Evolutionary conservation across 2,329 filamentous ascomycete genomes (phyloP).

Genomic region (Alternaria ventricosa): DNA sequence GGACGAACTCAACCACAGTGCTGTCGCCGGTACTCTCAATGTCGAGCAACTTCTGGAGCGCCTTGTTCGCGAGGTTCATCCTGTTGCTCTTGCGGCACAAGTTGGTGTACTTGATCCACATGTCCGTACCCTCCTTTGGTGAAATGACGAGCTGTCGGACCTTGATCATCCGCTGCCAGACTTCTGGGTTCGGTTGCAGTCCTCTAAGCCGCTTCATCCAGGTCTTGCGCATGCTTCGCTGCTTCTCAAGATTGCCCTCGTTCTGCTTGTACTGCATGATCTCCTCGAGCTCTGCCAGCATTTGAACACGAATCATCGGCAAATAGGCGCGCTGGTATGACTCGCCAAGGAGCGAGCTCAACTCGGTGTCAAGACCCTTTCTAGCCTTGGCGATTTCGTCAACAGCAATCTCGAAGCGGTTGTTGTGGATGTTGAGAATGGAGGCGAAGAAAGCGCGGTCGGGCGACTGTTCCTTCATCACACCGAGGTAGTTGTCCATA

Average conservation of each 20-base stretch:
- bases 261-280: constrained; percentile 98
- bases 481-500: constrained; percentile 96
- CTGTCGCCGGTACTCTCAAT: constrained; percentile 41
- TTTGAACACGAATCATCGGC: constrained; percentile 97
- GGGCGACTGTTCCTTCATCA: constrained; percentile 91
- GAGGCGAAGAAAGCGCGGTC: constrained; percentile 98
- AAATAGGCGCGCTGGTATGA: constrained; percentile 98
- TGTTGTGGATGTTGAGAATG: constrained; percentile 91
- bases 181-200: constrained; percentile 95
- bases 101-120: constrained; percentile 99
- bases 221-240: constrained; percentile 87
- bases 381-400: constrained; percentile 88
- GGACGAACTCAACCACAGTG: constrained; percentile 43
- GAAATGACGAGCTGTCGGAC: constrained; percentile 90
- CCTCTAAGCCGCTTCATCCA: constrained; percentile 96
- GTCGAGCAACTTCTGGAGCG: constrained; percentile 83
- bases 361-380: constrained; percentile 91
- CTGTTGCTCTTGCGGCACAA: constrained; percentile 95
- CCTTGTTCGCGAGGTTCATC: constrained; percentile 94
- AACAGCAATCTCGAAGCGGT: constrained; percentile 92
- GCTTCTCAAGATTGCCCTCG: constrained; percentile 77
- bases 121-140: constrained; percentile 92
- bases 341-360: constrained; percentile 95
- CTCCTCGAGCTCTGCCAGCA: constrained; percentile 98
- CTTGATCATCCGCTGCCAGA: constrained; percentile 98